Base-by-base conservation (phyloP, 208 protist species). In the Wallacemonas sp. region DNA sequence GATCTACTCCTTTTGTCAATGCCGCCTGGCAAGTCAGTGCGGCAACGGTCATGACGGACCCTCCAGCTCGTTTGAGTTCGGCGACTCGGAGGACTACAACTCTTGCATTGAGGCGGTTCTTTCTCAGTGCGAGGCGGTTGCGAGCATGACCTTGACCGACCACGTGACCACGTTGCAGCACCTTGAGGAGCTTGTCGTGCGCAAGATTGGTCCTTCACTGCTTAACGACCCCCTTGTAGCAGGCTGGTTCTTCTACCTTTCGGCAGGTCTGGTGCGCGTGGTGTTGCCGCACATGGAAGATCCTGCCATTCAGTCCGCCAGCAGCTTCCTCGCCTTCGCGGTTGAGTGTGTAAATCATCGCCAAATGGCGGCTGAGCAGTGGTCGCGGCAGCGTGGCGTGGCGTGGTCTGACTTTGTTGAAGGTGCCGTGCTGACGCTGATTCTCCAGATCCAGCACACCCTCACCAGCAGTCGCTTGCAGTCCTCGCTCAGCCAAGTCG, bases 231-330 rank as follows among this genome's bases (percentile, higher is more conserved):
- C 82, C n/a, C 56, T 65, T n/a, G 75, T 76, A n/a, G 83, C 80
- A 0, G 80, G 75, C 15, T 95, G 90, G 86, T 68, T 95, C 21
- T 93, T 93, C 73, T 93, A 88, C 68, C 17, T 91, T 45, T 79
- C 82, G 4, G 86, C 82, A 14, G 68, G 61, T 11, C 63, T 92
- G 2, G 75, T 88, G 44, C 67, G 80, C 9, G 64, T 79, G 15
- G 76, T 91, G 36, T 62, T 90, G 59, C 66, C 68, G 41, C 51
- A 63, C 27, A 68, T 93, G 28, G 80, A 92, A 27, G 76, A 77
- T 17, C 1, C 60, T 2, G 54, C 63, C 2, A 71, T 90, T 19
- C 68, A 77, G 33, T 62, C 75, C 28, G 85, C 70, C 62, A 77
- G 77, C 14, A 60, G 73, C 71, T 80, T 95, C 49, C 82, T 93